Base-by-base conservation (phyloP, 2,329 filamentous ascomycete genomes). In the Stachybotrys elegans region DNA sequence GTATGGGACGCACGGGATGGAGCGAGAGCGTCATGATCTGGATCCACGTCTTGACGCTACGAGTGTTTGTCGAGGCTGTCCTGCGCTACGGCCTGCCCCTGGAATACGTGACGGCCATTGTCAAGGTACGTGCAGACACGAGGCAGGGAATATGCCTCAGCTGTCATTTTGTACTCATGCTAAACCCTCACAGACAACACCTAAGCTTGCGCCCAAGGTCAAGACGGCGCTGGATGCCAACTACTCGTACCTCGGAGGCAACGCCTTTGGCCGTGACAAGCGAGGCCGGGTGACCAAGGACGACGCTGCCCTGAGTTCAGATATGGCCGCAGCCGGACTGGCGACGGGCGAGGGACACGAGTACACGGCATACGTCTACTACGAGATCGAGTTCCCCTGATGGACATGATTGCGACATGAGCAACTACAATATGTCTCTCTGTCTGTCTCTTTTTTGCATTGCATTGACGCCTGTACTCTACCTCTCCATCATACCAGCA, bases 51-150 rank as follows among this genome's bases (percentile, higher is more conserved):
- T 74, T 97, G 58, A 87, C 91, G 6, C 70, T 98, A 57, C 77
- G 93, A 43, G 91, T 97, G 17, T 98, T 97, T 66, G 93, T 98
- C 17, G 93, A 98, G 75, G 95, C 91, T 5, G 93, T 98, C n/a
- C 72, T 98, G 60, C 82, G 93, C 52, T 98, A 98, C 60, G 93
- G 93, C 22, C 67, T 98, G 56, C 93, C 93, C 39, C 70, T 96
- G 51, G 87, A 94, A 55, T 98, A 92, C 66, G 84, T 95, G 40
- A 87, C 85, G 54, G 88, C 84, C 14, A 70, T 96, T 53, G 73
- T 97, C 49, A 84, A 88, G 83, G 91, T 95, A 77, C 55, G 80
- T 60, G 25, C 22, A 19, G 22, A 14, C 23, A n/a, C 37, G 37
- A n/a, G n/a, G n/a, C n/a, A n/a, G n/a, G n/a, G n/a, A n/a, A n/a